phyloP scores from a whole-genome alignment of 2,329 filamentous ascomycete genomes.

The Tricladium varicosporioides region DNA sequence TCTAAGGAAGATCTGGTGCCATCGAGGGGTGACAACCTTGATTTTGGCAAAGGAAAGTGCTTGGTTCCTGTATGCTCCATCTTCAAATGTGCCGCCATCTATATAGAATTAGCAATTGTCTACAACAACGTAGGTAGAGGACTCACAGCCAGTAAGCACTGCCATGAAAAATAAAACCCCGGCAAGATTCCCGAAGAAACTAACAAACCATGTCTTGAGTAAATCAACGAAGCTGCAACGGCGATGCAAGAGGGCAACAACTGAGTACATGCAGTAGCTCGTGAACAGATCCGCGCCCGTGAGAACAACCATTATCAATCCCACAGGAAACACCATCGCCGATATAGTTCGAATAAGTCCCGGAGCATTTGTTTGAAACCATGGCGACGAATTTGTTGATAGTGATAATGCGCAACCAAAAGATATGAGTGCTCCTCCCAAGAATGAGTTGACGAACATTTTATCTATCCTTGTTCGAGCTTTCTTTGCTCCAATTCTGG shows the following conservation, averaged over 20 bases:
- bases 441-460: conserved; percentile 49
- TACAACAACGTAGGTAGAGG: not conserved
- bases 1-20: conserved; percentile 52
- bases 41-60: conserved; percentile 45
- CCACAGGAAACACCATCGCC: conserved; percentile 48
- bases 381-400: conserved; percentile 44
- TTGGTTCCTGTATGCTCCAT: conserved; percentile 42
- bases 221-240: conserved; percentile 36
- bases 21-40: conserved; percentile 48
- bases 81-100: conserved; percentile 46
- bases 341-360: conserved; percentile 45
- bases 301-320: conserved; percentile 47
- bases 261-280: conserved; percentile 39
- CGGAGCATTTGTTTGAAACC: conserved; percentile 48
- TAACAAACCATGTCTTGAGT: conserved; percentile 42
- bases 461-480: conserved; percentile 52
- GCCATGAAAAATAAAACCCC: conserved; percentile 47
- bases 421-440: conserved; percentile 49
- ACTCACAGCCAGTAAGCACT: conserved; percentile 47
- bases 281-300: conserved; percentile 49
- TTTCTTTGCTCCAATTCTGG: conserved; percentile 49
- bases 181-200: conserved; percentile 48
- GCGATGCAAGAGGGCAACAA: conserved; percentile 42
- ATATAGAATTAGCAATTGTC: not conserved
- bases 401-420: conserved; percentile 49